Evolutionary conservation across 2,329 filamentous ascomycete genomes (phyloP).

Genomic region (Pseudogymnoascus pannorum): DNA sequence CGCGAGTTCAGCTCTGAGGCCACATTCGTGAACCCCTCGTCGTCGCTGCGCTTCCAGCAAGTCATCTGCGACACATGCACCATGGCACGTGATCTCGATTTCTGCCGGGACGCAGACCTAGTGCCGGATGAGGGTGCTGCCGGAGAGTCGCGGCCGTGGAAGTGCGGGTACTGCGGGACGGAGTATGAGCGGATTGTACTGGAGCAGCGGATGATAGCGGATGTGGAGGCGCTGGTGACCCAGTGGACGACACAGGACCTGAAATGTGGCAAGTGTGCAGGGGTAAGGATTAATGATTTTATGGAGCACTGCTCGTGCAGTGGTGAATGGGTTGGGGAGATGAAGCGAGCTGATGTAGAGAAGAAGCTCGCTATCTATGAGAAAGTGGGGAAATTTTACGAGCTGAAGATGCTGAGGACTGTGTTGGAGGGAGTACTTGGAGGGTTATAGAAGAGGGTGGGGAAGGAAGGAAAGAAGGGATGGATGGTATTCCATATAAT

Average conservation of each 20-base stretch:
- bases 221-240: constrained; percentile 66
- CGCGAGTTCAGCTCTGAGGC: constrained; percentile 87
- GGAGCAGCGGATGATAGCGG: constrained; percentile 73
- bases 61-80: constrained; percentile 88
- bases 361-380: constrained; percentile 61
- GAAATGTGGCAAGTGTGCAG: constrained; percentile 64
- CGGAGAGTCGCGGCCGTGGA: constrained; percentile 48
- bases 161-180: constrained; percentile 66
- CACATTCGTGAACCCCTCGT: constrained; percentile 79
- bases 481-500: background rate
- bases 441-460: constrained; percentile 32
- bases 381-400: constrained; percentile 71
- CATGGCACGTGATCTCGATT: constrained; percentile 77
- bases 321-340: constrained; percentile 71
- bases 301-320: constrained; percentile 95
- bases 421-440: constrained; percentile 60
- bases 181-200: constrained; percentile 72
- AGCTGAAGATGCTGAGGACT: constrained; percentile 69
- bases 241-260: constrained; percentile 88
- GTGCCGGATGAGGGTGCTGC: constrained; percentile 41
- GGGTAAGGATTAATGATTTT: constrained; percentile 81
- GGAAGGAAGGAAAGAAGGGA: background rate
- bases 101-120: constrained; percentile 83
- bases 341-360: constrained; percentile 59
- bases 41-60: constrained; percentile 64